Conservation (phyloP, 352 stramenopile genomes). For the Globisporangium heterothallicum region DNA sequence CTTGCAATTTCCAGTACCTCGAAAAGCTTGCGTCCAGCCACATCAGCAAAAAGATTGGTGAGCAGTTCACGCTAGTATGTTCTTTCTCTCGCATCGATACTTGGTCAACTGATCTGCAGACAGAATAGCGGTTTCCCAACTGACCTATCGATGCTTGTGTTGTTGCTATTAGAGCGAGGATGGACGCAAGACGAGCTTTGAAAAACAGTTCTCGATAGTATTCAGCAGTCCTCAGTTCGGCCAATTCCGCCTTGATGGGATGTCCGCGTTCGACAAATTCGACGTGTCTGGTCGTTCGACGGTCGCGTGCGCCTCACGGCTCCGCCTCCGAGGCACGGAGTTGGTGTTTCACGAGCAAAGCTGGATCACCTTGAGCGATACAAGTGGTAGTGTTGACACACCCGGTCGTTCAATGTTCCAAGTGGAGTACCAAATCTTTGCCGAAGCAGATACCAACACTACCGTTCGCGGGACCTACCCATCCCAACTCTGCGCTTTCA, state of each 20-base stretch:
- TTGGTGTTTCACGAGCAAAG: background rate
- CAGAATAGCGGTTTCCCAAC: too few species aligned
- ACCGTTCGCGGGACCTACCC: too few species aligned
- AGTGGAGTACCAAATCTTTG: background rate
- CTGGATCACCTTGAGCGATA: background rate
- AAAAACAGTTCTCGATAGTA: background rate
- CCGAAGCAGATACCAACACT: background rate
- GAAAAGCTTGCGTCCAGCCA: background rate
- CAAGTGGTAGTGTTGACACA: too few species aligned
- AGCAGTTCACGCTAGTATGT: background rate
- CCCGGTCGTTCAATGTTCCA: background rate
- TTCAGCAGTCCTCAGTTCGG: background rate
- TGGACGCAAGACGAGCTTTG: background rate
- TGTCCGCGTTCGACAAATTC: background rate
- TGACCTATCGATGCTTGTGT: background rate
- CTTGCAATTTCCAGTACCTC: background rate
- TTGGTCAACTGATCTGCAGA: too few species aligned
- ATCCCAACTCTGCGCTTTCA: background rate
- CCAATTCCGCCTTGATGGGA: background rate
- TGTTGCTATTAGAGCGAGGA: background rate
- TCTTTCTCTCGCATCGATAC: background rate
- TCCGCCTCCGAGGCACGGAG: background rate
- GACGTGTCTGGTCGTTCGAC: background rate
- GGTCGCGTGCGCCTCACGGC: background rate
- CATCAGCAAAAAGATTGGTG: background rate